A percentile compares a stretch with the other conserved stretches of the same genome.
Evolutionary conservation across 495 filamentous ascomycete species (phyloP).

Genomic region (Hypomontagnella submonticulosa): DNA sequence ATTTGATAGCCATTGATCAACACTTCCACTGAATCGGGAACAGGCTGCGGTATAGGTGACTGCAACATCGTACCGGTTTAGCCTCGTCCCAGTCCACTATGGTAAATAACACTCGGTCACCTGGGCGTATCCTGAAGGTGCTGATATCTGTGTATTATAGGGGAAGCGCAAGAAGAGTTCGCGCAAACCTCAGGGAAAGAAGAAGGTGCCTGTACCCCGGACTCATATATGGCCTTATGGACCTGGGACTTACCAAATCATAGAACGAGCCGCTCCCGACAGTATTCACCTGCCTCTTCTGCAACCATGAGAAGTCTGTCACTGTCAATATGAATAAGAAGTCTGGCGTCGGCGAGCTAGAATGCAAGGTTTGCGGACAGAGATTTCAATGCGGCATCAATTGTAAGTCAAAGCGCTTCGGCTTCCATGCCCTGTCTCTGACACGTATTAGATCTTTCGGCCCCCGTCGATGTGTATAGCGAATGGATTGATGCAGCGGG

Average conservation of each 20-base stretch:
- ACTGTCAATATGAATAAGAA: conserved; percentile 93
- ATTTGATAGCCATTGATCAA: conserved; percentile 10
- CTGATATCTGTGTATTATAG: conserved; percentile 46
- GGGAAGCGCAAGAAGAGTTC: conserved; percentile 97
- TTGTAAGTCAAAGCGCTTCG: conserved; percentile 66
- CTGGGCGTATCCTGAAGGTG: neutral
- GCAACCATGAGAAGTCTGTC: conserved; percentile 95
- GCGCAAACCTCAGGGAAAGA: conserved; percentile 81
- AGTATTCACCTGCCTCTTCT: conserved; percentile 95
- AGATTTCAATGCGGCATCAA: conserved; percentile 92
- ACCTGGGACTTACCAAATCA: conserved; percentile 20
- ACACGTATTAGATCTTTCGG: conserved; percentile 75
- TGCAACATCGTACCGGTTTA: neutral
- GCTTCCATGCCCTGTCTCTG: conserved; percentile 2
- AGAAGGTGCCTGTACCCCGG: conserved; percentile 69
- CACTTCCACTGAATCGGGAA: neutral
- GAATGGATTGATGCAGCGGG: conserved; percentile 99
- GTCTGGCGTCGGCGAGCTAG: conserved; percentile 79
- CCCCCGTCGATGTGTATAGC: conserved; percentile 92
- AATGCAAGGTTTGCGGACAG: conserved; percentile 94
- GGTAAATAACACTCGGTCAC: conserved; percentile 10
- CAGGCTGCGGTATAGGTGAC: neutral
- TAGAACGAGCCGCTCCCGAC: conserved; percentile 90
- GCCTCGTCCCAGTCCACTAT: conserved; percentile 9
- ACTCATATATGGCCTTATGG: neutral